phyloP scores from a whole-genome alignment of 2,329 filamentous ascomycete genomes.

The Sporothrix curviconia region DNA sequence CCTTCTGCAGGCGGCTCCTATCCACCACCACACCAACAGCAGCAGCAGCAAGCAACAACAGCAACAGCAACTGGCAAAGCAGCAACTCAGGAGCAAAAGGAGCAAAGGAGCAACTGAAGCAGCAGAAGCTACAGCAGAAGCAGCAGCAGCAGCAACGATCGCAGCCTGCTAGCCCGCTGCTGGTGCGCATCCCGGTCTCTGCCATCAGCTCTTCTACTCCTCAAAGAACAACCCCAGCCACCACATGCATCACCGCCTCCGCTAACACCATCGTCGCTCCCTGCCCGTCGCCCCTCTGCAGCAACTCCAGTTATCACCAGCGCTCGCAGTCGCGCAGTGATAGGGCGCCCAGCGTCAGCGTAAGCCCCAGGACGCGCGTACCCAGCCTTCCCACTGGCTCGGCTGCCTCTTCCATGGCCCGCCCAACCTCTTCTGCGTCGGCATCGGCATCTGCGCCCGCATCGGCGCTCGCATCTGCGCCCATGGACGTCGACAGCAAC shows the following conservation, averaged over 20 bases:
- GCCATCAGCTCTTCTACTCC: too few relatives aligned
- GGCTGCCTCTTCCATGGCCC: background rate
- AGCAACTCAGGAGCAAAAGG: slow-evolving; percentile 1
- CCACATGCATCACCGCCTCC: slow-evolving; percentile 27
- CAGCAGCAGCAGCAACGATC: slow-evolving; percentile 29
- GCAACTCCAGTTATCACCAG: slow-evolving; percentile 32
- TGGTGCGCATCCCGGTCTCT: slow-evolving; percentile 36
- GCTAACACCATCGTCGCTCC: slow-evolving; percentile 19
- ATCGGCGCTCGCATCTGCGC: too few relatives aligned
- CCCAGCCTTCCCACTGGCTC: slow-evolving; percentile 3
- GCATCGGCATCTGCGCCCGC: background rate
- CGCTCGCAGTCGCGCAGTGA: slow-evolving; percentile 52
- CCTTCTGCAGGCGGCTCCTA: slow-evolving; percentile 19
- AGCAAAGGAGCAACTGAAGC: background rate
- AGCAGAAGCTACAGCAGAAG: background rate
- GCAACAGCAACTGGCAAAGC: slow-evolving; percentile 17
- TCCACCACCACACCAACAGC: background rate
- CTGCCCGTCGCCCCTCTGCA: background rate
- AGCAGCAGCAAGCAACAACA: background rate
- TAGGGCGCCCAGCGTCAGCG: slow-evolving; percentile 63
- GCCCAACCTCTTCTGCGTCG: slow-evolving; percentile 8
- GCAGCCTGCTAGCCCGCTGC: slow-evolving; percentile 56
- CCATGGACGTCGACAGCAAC: slow-evolving; percentile 26
- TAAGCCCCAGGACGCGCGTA: slow-evolving; percentile 70
- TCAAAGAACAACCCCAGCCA: too few relatives aligned